phyloP scores from a whole-genome alignment of 306 rosid species.

The Abrus precatorius region DNA sequence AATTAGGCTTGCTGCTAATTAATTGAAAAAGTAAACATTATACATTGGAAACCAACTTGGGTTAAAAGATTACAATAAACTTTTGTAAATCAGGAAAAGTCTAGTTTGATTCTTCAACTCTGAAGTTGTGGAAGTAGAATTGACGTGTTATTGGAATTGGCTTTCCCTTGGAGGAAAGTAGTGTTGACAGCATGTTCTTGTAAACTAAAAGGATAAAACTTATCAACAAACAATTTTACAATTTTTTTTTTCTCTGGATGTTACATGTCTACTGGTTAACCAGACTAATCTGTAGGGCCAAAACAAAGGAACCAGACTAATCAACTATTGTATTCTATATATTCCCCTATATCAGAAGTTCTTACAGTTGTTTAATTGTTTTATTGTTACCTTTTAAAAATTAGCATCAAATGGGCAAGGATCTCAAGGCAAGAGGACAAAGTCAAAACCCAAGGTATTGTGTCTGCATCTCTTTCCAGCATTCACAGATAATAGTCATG shows the following conservation, averaged over 20 bases:
- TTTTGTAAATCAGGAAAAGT: conserved; percentile 2
- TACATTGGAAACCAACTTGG: not conserved
- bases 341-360: conserved; percentile 34
- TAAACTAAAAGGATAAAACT: not conserved
- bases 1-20: conserved; percentile 30
- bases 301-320: not conserved
- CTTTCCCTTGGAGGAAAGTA: conserved; percentile 27
- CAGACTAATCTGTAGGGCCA: not conserved
- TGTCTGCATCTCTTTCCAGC: conserved; percentile 10
- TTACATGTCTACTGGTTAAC: not conserved
- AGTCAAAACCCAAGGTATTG: conserved; percentile 77
- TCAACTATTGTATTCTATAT: conserved; percentile 30
- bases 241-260: not conserved
- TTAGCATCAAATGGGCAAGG: conserved; percentile 89
- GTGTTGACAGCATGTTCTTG: not conserved
- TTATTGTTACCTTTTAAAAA: conserved; percentile 40
- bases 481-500: conserved; percentile 4
- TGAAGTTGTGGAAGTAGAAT: conserved; percentile 22
- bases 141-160: not conserved
- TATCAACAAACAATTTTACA: not conserved
- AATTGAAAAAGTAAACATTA: not conserved
- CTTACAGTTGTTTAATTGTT: conserved; percentile 53
- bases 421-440: conserved; percentile 76
- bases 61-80: not conserved
- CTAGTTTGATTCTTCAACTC: conserved; percentile 11